Base-by-base conservation (phyloP, 805 yeast genomes). In the Kodamaea neixiangensis region DNA sequence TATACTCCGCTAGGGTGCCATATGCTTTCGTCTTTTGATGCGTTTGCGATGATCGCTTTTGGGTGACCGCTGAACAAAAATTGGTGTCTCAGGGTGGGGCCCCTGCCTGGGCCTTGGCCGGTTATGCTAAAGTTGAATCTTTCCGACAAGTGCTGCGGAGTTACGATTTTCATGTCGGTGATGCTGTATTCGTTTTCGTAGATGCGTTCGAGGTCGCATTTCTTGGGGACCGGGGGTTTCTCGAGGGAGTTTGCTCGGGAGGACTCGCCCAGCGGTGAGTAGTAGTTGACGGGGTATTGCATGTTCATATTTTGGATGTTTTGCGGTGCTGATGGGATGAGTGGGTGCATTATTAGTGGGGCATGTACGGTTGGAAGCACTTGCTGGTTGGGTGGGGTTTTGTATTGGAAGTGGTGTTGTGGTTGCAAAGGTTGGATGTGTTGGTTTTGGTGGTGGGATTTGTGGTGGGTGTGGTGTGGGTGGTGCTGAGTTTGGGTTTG, bases 1-100 rank as follows among this genome's bases (percentile, higher is more conserved):
- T 58, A 58, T 6, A 64, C 61, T 1, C 70, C 70, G 7, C 62
- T 55, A 34, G 61, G 66, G 47, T 63, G 67, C 58, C 61, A 66
- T 33, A 60, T 55, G 22, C 58, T 40, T 17, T 48, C 52, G 43
- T 63, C 69, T 22, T 57, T 56, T 19, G 49, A 46, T 13, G 56
- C 55, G 43, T 53, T 51, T 38, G 58, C 55, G n/a, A 64, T 60
- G 11, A 65, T 55, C 10, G 60, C 65, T 53, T 57, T 56, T 11
- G 70, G 70, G 48, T 66, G 68, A 14, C 59, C 61, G 50, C 59
- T 62, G 52, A 53, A 56, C 20, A 65, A 52, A 42, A 60, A 60
- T 49, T 64, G 65, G 49, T 62, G 63, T 21, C 54, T 55, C 33
- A 57, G 48, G n/a, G 53, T 58, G 13, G 54, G 58, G 37, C 61